A percentile compares a stretch with the other conserved stretches of the same genome.
phyloP scores from a whole-genome alignment of 192 early-diverging fungal genomes.

The Entomortierella parvispora region DNA sequence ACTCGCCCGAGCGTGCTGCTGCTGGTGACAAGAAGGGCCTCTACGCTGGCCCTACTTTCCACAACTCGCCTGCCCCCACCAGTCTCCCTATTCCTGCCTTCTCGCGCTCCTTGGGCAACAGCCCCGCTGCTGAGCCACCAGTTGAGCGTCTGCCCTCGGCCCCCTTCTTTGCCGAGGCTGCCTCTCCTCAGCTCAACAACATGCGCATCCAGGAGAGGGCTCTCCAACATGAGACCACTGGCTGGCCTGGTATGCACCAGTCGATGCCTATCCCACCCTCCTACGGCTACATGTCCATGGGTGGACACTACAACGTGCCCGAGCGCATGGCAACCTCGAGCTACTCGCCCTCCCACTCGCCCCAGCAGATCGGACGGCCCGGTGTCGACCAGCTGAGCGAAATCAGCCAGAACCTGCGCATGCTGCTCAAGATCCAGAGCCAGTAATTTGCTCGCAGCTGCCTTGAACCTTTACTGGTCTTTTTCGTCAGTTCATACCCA shows the following conservation, averaged over 20 bases:
- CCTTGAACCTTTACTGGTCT: not conserved
- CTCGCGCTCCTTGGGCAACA: slow-evolving; percentile 8
- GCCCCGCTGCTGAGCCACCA: slow-evolving; percentile 6
- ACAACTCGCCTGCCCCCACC: slow-evolving; percentile 64
- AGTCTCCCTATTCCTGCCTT: slow-evolving; percentile 63
- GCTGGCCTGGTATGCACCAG: slow-evolving; percentile 17
- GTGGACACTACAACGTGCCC: slow-evolving; percentile 28
- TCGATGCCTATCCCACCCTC: slow-evolving; percentile 15
- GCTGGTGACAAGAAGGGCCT: slow-evolving; percentile 27
- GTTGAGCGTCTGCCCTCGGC: slow-evolving; percentile 3
- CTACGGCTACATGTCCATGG: not conserved
- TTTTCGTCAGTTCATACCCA: not conserved
- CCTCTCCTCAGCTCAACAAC: slow-evolving; percentile 33
- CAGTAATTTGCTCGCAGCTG: slow-evolving; percentile 11
- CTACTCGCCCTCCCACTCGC: slow-evolving; percentile 13
- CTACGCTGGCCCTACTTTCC: slow-evolving; percentile 67
- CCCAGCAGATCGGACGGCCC: not conserved
- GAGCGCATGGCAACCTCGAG: slow-evolving; percentile 51
- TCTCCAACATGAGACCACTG: slow-evolving; percentile 21
- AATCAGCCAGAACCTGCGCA: slow-evolving; percentile 56
- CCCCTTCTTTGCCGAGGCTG: slow-evolving; percentile 32
- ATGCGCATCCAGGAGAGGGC: slow-evolving; percentile 20
- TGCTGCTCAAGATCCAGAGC: slow-evolving; percentile 57
- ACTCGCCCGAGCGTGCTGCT: slow-evolving; percentile 15
- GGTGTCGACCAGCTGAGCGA: slow-evolving; percentile 41